Evolutionary conservation across 2,329 filamentous ascomycete genomes (phyloP).

Genomic region (Acarospora socialis): DNA sequence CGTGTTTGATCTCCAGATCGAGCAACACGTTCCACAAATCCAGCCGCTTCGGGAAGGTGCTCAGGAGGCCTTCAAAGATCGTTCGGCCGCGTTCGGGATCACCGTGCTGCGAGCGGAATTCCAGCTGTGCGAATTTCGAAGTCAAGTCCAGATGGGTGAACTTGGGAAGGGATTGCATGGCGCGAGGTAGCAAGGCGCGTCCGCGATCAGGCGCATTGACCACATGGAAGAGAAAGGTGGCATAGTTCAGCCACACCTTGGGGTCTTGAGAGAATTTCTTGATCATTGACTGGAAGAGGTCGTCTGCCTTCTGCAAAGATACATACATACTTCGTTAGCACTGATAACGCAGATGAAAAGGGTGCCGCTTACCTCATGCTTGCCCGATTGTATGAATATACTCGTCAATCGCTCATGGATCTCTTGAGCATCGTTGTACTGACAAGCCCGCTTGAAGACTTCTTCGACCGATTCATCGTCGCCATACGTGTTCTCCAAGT

Average conservation of each 20-base stretch:
- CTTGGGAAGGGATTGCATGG: slow-evolving; percentile 64
- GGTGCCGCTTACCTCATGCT: slow-evolving; percentile 52
- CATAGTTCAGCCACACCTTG: slow-evolving; percentile 86
- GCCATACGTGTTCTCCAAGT: slow-evolving; percentile 84
- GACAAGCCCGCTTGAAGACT: slow-evolving; percentile 80
- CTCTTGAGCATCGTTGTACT: slow-evolving; percentile 84
- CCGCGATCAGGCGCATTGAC: slow-evolving; percentile 56
- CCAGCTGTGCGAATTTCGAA: slow-evolving; percentile 77
- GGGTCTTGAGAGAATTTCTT: slow-evolving; percentile 76
- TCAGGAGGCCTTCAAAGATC: slow-evolving; percentile 78
- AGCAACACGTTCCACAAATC: slow-evolving; percentile 89
- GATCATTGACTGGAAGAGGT: slow-evolving; percentile 69
- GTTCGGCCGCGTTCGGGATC: slow-evolving; percentile 86
- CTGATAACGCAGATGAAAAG: slow-evolving; percentile 6
- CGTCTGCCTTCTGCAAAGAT: slow-evolving; percentile 60
- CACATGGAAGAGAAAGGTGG: slow-evolving; percentile 74
- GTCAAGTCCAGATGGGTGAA: slow-evolving; percentile 61
- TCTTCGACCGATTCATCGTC: slow-evolving; percentile 69
- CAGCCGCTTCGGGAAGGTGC: slow-evolving; percentile 73
- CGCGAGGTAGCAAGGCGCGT: slow-evolving; percentile 64
- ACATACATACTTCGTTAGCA: slow-evolving; percentile 5
- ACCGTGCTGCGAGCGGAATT: slow-evolving; percentile 72
- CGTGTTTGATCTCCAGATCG: slow-evolving; percentile 59
- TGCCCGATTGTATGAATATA: slow-evolving; percentile 87
- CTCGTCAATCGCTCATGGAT: slow-evolving; percentile 80